phyloP scores from a whole-genome alignment of 352 stramenopile species.

The Elongisporangium anandrum region DNA sequence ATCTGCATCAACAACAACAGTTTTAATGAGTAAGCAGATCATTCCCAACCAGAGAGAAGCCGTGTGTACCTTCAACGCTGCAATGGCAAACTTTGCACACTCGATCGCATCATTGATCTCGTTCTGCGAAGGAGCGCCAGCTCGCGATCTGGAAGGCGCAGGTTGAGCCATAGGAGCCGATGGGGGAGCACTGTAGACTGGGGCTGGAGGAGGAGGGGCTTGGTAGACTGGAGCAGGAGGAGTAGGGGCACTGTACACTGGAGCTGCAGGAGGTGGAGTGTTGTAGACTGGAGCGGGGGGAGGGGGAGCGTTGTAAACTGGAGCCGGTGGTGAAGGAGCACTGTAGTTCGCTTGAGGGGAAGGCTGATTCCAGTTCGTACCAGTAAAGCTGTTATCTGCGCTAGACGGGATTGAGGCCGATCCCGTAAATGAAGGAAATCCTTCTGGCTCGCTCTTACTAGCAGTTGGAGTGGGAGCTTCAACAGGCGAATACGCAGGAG shows the following conservation, averaged over 20 bases:
- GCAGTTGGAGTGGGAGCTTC: constrained; percentile 4
- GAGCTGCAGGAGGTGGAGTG: background rate
- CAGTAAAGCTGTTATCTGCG: constrained; percentile 18
- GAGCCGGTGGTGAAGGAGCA: background rate
- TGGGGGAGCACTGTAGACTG: constrained; percentile 1
- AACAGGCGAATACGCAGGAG: constrained; percentile 7
- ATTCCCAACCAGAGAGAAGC: background rate
- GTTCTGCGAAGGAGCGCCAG: constrained; percentile 47
- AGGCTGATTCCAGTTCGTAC: constrained; percentile 4
- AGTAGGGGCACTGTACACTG: background rate
- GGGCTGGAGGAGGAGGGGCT: background rate
- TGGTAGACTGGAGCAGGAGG: background rate
- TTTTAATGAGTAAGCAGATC: background rate
- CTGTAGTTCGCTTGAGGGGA: constrained; percentile 3
- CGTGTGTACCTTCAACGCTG: constrained; percentile 61
- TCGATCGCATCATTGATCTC: constrained; percentile 84
- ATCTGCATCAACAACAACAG: constrained; percentile 22
- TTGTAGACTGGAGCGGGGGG: background rate
- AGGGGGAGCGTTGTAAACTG: background rate
- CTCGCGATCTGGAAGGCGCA: constrained; percentile 18
- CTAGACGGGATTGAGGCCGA: constrained; percentile 25
- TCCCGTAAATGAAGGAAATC: constrained; percentile 52
- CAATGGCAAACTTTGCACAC: constrained; percentile 77
- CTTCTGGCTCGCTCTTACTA: constrained; percentile 8
- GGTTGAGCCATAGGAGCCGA: constrained; percentile 4